Evolutionary conservation across 2,329 filamentous ascomycete species (phyloP).

Genomic region (Trichoderma sp.): DNA sequence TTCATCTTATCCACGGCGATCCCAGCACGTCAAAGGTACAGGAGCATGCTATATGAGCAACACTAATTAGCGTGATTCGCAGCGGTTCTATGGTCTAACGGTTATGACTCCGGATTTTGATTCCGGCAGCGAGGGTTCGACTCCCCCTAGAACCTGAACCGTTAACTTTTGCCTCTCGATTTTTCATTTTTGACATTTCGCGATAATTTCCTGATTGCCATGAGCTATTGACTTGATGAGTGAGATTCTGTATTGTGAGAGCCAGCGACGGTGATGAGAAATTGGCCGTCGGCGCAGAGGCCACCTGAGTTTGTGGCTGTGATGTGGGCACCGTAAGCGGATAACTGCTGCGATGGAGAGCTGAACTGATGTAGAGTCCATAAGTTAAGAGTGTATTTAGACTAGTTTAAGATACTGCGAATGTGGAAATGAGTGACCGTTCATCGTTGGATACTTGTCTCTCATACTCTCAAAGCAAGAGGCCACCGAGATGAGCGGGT

Average conservation of each 20-base stretch:
- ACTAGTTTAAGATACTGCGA: no score
- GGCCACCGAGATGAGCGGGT: not conserved
- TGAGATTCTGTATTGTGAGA: not conserved
- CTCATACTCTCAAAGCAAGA: no score
- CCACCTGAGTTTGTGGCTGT: not conserved
- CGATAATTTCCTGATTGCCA: not conserved
- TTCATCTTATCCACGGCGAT: not conserved
- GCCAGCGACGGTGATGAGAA: not conserved
- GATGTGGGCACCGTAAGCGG: not conserved
- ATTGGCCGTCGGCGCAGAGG: not conserved
- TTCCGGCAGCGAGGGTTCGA: constrained; percentile 21
- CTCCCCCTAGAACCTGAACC: constrained; percentile 19
- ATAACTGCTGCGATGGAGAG: no score
- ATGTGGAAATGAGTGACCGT: no score
- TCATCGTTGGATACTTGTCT: no score
- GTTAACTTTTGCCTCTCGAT: not conserved
- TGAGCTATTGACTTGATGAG: not conserved
- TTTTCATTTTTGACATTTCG: not conserved
- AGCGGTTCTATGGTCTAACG: constrained; percentile 20
- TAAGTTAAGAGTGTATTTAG: no score
- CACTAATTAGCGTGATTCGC: not conserved
- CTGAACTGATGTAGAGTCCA: no score
- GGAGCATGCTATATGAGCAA: not conserved
- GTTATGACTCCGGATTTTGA: constrained; percentile 21
- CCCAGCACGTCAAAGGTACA: not conserved